phyloP scores from a whole-genome alignment of 2,329 filamentous ascomycete species.

The Hirsutella rhossiliensis region DNA sequence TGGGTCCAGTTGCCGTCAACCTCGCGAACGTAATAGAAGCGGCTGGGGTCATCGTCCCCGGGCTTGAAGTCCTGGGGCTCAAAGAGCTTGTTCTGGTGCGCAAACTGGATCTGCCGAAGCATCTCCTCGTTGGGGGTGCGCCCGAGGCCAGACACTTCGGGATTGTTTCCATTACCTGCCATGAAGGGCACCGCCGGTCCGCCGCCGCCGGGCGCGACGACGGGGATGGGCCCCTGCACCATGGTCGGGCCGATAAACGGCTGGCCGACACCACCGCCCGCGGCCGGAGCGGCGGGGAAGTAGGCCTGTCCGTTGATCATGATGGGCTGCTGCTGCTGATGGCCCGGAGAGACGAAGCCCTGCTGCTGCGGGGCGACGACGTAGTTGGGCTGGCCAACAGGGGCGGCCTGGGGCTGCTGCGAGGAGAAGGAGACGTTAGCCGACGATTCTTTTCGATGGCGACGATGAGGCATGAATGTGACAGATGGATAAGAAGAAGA shows the following conservation, averaged over 20 bases:
- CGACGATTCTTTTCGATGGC: background rate
- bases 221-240: slow-evolving; percentile 11
- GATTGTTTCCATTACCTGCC: slow-evolving; percentile 26
- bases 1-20: slow-evolving; percentile 47
- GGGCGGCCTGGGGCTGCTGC: slow-evolving; percentile 17
- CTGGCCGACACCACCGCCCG: slow-evolving; percentile 9
- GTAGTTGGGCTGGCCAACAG: slow-evolving; percentile 16
- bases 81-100: slow-evolving; percentile 35
- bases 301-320: slow-evolving; percentile 18
- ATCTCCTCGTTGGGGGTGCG: slow-evolving; percentile 35
- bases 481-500: background rate
- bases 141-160: slow-evolving; percentile 41
- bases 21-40: slow-evolving; percentile 51
- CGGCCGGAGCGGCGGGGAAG: slow-evolving; percentile 5
- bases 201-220: background rate
- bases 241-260: slow-evolving; percentile 12
- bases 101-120: slow-evolving; percentile 34
- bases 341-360: slow-evolving; percentile 15
- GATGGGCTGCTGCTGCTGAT: slow-evolving; percentile 18
- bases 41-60: slow-evolving; percentile 44
- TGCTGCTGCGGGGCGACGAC: slow-evolving; percentile 22
- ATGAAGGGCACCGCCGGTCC: slow-evolving; percentile 17
- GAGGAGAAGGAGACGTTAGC: background rate
- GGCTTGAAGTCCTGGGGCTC: slow-evolving; percentile 53
- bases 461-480: background rate